A percentile compares a stretch with the other conserved stretches of the same genome.
Conservation (phyloP, 202 grass and related monocot species). For the Musa balbisiana region DNA sequence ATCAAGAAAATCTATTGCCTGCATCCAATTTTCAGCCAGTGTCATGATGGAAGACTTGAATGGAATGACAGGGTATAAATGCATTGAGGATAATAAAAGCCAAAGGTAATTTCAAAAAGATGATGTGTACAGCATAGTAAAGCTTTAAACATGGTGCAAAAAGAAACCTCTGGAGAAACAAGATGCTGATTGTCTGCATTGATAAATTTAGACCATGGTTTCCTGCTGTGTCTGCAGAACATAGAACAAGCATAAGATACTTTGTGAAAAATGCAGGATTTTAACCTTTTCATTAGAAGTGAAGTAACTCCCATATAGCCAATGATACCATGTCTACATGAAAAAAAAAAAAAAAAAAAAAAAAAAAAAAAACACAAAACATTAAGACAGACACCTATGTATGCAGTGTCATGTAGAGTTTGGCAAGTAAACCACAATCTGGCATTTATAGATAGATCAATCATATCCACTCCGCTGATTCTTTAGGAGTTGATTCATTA, state of each 20-base stretch:
- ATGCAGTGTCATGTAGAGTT: not conserved
- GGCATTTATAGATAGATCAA: not conserved
- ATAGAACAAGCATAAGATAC: conserved; percentile 2
- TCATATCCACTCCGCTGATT: too few relatives aligned
- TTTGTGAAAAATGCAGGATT: not conserved
- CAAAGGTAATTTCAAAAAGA: not conserved
- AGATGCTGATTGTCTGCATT: conserved; percentile 75
- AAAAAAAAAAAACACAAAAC: not conserved
- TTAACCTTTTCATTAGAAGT: not conserved
- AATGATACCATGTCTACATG: not conserved
- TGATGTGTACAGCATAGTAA: not conserved
- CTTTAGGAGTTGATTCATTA: too few relatives aligned
- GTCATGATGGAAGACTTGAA: not conserved
- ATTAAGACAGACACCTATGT: not conserved
- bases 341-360: not conserved
- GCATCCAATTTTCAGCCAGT: not conserved
- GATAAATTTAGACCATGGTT: conserved; percentile 69
- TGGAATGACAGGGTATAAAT: too few relatives aligned
- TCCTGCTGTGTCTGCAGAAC: conserved; percentile 48
- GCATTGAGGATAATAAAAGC: not conserved
- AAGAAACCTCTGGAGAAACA: conserved; percentile 64
- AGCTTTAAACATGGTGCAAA: not conserved
- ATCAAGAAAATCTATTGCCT: conserved; percentile 79
- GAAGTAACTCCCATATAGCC: not conserved
- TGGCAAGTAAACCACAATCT: not conserved